phyloP scores from a whole-genome alignment of 352 stramenopile genomes.

The Phytophthora pistaciae region DNA sequence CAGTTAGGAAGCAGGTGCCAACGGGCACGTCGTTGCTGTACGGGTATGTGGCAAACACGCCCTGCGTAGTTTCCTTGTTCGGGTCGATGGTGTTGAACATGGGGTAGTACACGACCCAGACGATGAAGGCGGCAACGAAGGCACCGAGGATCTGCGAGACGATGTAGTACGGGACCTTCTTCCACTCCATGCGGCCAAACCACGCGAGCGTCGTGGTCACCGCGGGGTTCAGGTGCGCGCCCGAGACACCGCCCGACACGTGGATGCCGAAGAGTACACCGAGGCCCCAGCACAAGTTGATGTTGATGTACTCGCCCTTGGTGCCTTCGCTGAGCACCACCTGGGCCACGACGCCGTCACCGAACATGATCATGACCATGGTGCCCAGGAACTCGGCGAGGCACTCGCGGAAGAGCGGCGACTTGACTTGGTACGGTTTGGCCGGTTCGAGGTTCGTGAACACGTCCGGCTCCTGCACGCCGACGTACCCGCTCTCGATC shows the following conservation, averaged over 20 bases:
- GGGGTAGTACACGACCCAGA: constrained; percentile 68
- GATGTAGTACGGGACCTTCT: constrained; percentile 65
- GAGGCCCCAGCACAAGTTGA: constrained; percentile 81
- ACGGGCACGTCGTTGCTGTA: constrained; percentile 43
- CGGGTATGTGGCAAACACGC: constrained; percentile 66
- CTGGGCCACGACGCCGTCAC: constrained; percentile 70
- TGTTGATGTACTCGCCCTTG: constrained; percentile 74
- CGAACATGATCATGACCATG: constrained; percentile 76
- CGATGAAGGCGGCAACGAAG: constrained; percentile 53
- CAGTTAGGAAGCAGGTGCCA: constrained; percentile 61
- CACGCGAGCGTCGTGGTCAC: constrained; percentile 64
- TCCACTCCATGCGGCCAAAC: constrained; percentile 61
- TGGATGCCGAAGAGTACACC: constrained; percentile 79
- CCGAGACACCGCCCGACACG: constrained; percentile 57
- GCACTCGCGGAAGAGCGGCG: constrained; percentile 56
- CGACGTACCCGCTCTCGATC: constrained; percentile 45
- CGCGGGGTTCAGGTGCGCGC: constrained; percentile 74
- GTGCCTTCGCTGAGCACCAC: constrained; percentile 57
- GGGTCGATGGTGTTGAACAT: constrained; percentile 62
- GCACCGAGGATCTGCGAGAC: constrained; percentile 60
- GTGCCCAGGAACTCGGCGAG: constrained; percentile 71
- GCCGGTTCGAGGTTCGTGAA: constrained; percentile 30
- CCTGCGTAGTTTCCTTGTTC: constrained; percentile 39
- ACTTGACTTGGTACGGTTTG: constrained; percentile 51
- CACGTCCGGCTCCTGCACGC: constrained; percentile 38